Base-by-base conservation (phyloP, 129 eudicot genomes). In the Tanacetum coccineum region DNA sequence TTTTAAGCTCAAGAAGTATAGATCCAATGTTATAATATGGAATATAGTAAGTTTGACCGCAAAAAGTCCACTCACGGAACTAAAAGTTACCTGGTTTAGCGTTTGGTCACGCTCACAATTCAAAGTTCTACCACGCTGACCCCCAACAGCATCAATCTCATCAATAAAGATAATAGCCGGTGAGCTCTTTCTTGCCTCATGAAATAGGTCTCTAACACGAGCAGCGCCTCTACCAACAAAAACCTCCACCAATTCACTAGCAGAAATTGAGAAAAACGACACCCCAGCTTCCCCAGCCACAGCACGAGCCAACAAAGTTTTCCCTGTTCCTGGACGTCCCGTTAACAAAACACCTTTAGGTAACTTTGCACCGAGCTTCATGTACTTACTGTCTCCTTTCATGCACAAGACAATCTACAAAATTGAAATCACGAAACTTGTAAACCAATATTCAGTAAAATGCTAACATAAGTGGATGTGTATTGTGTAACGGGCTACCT, bases 181-280 rank as follows among this genome's bases (percentile, higher is more conserved):
- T 3, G 83, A 68, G 28, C 59, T 69, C 21, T 79, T 74, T 15
- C 80, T 68, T 8, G 79, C 80, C 57, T 79, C 79, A 9, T 57
- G 21, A 13, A 79, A 79, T 36, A 79, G 67, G 44, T 79, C 83
- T 74, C 80, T 68, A 48, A 79, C 83, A 26, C 80, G 71, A 54
- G 83, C 79, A 47, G 83, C 83, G 25, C 83, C 83, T 64, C 75
- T 69, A n/a, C 83, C 83, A 12, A 79, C 83, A 74, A 73, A 79
- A 65, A 79, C 76, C 64, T 79, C 83, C 25, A 79, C 79, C 63
- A 79, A 69, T 49, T 79, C 83, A 55, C 79, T 73, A 14, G 76
- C 83, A 13, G 83, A 74, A 47, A 74, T 69, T 9, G 83, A 79
- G 26, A 79, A 79, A 69, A 79, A 79, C 0, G 76, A 59, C 70